These are phyloP conservation scores for Lentinula novae-zelandiae DNA, from an alignment of 1,284 basidiomycete species.

Conservation along the genomic window DNA sequence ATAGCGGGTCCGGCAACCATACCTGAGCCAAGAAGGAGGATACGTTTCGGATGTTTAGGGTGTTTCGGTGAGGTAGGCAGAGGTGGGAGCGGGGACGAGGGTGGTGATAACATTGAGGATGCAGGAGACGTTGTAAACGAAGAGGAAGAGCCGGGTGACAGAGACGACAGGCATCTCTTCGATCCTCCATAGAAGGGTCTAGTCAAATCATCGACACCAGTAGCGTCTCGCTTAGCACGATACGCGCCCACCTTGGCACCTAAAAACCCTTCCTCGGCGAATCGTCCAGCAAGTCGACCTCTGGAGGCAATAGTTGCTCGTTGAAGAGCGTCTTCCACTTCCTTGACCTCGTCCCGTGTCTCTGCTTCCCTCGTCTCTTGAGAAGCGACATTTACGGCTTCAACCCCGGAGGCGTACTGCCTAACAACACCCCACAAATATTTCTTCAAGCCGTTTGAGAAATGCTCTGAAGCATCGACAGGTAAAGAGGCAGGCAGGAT, in stretches of 20 bases:
- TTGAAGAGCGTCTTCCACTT: background rate
- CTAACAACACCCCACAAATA: constrained; percentile 22
- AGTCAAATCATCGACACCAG: no score
- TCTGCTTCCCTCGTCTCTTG: background rate
- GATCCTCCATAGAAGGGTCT: background rate
- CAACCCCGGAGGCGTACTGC: background rate
- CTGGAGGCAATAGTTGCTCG: background rate
- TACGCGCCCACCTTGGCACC: constrained; percentile 45
- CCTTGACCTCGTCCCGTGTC: background rate
- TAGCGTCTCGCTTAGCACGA: constrained; percentile 13
- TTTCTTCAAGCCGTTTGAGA: constrained; percentile 52
- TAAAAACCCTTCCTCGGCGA: constrained; percentile 68
- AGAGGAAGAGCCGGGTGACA: background rate
- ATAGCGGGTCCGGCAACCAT: constrained; percentile 89
- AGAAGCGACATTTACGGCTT: background rate
- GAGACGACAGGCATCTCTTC: background rate
- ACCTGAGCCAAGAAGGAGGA: constrained; percentile 85
- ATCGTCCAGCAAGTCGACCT: constrained; percentile 3
- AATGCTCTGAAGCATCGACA: constrained; percentile 75
- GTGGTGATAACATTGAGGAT: background rate
- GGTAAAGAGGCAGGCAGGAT: constrained; percentile 85
- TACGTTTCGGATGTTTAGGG: constrained; percentile 50
- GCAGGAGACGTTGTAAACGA: background rate
- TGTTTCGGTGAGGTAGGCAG: background rate
- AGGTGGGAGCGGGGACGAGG: background rate